Conservation (phyloP, 2,329 filamentous ascomycete genomes). For the Clathrospora elynae region DNA sequence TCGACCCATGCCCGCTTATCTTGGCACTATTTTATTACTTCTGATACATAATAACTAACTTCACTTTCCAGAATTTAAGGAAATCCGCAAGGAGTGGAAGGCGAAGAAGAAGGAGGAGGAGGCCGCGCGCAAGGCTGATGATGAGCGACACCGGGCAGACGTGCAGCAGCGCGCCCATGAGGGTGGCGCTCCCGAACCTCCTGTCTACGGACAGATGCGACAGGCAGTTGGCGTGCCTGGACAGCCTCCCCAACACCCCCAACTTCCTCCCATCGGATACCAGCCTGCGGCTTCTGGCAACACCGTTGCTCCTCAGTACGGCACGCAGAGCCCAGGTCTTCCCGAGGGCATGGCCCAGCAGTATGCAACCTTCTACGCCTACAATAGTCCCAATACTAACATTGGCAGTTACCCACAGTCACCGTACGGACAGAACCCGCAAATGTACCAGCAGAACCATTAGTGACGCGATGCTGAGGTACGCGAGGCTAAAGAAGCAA, state of each 20-base stretch:
- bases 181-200: constrained; percentile 57
- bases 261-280: constrained; percentile 59
- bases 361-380: constrained; percentile 52
- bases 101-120: constrained; percentile 99
- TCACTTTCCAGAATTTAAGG: constrained; percentile 81
- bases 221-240: constrained; percentile 52
- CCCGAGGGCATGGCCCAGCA: constrained; percentile 58
- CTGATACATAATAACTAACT: constrained; percentile 47
- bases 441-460: constrained; percentile 55
- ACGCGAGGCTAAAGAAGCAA: constrained; percentile 1
- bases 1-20: constrained; percentile 47
- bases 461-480: too few species aligned
- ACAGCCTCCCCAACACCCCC: constrained; percentile 53
- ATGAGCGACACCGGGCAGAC: constrained; percentile 77
- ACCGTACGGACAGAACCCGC: constrained; percentile 55
- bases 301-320: constrained; percentile 53
- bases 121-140: constrained; percentile 82
- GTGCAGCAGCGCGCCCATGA: constrained; percentile 58
- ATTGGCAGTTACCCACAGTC: constrained; percentile 58
- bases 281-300: constrained; percentile 54
- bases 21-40: constrained; percentile 40
- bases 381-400: constrained; percentile 51
- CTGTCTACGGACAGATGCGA: constrained; percentile 53
- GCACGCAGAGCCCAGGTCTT: constrained; percentile 52
- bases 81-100: constrained; percentile 99